Evolutionary conservation across 73 alveolate genomes (phyloP).

Genomic region (Tetrahymena malaccensis): DNA sequence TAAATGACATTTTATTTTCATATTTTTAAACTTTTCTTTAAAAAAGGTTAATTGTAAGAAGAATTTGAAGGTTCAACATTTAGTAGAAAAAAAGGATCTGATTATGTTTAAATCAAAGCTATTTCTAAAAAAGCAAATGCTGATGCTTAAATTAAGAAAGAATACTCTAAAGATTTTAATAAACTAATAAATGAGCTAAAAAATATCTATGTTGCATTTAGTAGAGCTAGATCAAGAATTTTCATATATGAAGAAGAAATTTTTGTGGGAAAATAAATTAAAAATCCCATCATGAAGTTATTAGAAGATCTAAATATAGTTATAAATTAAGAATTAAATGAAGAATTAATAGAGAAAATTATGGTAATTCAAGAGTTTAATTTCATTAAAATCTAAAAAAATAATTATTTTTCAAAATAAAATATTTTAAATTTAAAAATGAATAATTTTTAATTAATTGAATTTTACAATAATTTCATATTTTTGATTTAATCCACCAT

Average conservation of each 20-base stretch:
- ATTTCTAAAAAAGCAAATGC: background rate
- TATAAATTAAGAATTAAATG: background rate
- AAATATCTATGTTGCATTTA: background rate
- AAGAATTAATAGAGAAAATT: background rate
- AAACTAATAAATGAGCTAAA: background rate
- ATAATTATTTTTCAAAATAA: too few relatives aligned
- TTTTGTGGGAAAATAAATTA: too few relatives aligned
- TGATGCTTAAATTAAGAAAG: background rate
- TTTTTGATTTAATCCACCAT: too few relatives aligned
- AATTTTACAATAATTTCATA: too few relatives aligned
- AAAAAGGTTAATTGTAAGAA: too few relatives aligned
- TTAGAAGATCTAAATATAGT: background rate
- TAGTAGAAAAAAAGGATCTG: background rate
- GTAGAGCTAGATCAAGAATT: background rate
- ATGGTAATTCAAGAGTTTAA: too few relatives aligned
- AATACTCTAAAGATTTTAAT: background rate
- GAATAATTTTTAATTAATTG: too few relatives aligned
- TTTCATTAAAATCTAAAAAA: too few relatives aligned
- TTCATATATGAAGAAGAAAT: too few relatives aligned
- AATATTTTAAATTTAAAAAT: too few relatives aligned
- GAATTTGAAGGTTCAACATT: background rate
- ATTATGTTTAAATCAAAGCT: background rate
- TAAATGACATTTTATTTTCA: background rate
- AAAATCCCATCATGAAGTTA: background rate
- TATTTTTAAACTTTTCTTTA: background rate